Percentiles rank a stretch among this genome's conserved stretches.
phyloP scores from a whole-genome alignment of 1,139 yeast genomes.

The Sugiyamaella japonica region DNA sequence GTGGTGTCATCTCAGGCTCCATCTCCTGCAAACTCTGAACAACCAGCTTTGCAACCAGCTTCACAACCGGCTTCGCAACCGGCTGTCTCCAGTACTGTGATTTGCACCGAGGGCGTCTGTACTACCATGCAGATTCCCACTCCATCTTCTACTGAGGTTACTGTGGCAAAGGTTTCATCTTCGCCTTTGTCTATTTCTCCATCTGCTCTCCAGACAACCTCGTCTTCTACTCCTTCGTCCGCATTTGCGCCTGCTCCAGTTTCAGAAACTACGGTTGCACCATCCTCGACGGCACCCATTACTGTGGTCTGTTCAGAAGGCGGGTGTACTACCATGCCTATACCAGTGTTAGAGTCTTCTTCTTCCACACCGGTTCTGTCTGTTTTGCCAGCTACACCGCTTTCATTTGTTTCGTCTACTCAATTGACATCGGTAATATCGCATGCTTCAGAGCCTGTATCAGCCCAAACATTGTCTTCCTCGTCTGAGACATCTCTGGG shows the following conservation, averaged over 20 bases:
- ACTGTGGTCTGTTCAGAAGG: background rate
- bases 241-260: slow-evolving; percentile 11
- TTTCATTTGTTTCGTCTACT: background rate
- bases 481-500: no score
- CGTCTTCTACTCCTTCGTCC: no score
- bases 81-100: background rate
- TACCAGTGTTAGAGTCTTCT: background rate
- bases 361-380: background rate
- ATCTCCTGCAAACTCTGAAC: background rate
- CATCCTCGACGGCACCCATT: background rate
- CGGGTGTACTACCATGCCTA: background rate
- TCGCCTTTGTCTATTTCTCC: slow-evolving; percentile 14
- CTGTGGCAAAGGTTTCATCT: background rate
- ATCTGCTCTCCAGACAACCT: background rate
- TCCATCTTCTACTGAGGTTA: background rate
- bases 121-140: slow-evolving; percentile 1
- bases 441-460: no score
- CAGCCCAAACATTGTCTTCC: no score
- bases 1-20: background rate
- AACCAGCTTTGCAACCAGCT: no score
- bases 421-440: no score
- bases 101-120: background rate
- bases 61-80: background rate
- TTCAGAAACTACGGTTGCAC: background rate
- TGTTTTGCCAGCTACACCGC: background rate